These are phyloP conservation scores for Clarkia xantiana DNA, from an alignment of 345 rosid genomes.

Conservation along the genomic window DNA sequence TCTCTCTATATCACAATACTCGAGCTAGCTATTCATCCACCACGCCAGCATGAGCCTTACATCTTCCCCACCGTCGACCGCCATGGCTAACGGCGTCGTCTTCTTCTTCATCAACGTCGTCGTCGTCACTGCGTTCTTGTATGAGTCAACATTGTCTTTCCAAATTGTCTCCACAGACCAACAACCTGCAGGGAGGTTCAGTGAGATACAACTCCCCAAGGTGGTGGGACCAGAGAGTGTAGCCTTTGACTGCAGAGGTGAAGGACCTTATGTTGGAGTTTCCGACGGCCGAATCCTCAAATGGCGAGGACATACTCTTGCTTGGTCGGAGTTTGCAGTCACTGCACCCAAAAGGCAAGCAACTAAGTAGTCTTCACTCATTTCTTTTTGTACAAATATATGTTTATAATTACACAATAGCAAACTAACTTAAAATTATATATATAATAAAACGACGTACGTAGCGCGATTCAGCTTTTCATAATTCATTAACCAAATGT, in stretches of 20 bases:
- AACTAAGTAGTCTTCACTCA: too few relatives aligned
- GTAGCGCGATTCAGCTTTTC: too few relatives aligned
- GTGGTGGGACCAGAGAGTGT: constrained; percentile 40
- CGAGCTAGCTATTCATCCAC: too few relatives aligned
- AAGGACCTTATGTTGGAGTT: constrained; percentile 50
- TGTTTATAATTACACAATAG: too few relatives aligned
- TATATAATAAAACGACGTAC: too few relatives aligned
- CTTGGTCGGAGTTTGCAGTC: constrained; percentile 32
- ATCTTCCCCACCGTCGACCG: too few relatives aligned
- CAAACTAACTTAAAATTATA: too few relatives aligned
- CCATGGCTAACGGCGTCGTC: neutral
- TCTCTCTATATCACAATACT: too few relatives aligned
- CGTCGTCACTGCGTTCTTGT: neutral
- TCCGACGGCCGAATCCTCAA: constrained; percentile 50
- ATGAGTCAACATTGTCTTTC: neutral
- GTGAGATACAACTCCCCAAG: constrained; percentile 11
- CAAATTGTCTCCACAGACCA: neutral
- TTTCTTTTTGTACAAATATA: too few relatives aligned
- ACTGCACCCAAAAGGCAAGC: constrained; percentile 20
- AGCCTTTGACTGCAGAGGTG: constrained; percentile 30
- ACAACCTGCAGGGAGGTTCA: constrained; percentile 1
- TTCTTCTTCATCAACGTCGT: constrained; percentile 1
- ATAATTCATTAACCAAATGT: too few relatives aligned
- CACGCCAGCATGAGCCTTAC: constrained; percentile 4
- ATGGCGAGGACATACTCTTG: constrained; percentile 16